Conservation (phyloP, 345 rosid genomes). For the Eucalyptus cloeziana region DNA sequence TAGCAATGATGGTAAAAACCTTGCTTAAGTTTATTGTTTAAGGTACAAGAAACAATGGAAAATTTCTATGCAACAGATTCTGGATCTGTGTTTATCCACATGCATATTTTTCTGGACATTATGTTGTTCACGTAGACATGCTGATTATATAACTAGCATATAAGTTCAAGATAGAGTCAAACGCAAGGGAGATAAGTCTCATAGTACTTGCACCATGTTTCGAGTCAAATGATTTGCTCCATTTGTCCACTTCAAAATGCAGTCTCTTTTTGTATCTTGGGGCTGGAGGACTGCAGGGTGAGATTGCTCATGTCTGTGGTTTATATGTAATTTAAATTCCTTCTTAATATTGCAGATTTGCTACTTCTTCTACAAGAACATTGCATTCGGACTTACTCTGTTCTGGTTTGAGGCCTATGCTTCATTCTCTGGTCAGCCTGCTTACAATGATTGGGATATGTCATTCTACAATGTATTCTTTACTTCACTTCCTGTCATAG, state of each 20-base stretch:
- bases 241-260: background rate
- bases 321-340: background rate
- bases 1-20: constrained; percentile 70
- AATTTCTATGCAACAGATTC: background rate
- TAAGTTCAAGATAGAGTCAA: background rate
- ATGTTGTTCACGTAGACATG: background rate
- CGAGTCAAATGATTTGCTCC: background rate
- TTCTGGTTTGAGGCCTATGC: constrained; percentile 94
- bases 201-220: background rate
- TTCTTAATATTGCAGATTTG: constrained; percentile 53
- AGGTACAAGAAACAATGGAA: background rate
- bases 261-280: background rate
- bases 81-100: background rate
- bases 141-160: background rate
- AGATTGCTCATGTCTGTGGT: background rate
- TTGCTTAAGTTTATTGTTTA: background rate
- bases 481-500: constrained; percentile 94
- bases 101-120: background rate
- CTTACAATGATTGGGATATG: constrained; percentile 97
- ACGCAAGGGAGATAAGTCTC: background rate
- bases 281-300: background rate
- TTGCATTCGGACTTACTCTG: constrained; percentile 80
- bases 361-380: constrained; percentile 95
- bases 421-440: constrained; percentile 88
- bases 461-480: constrained; percentile 88